Evolutionary conservation across 129 eudicot genomes (phyloP), one percentile per base, ranked within the genome.

Genomic region (Lonicera japonica): DNA sequence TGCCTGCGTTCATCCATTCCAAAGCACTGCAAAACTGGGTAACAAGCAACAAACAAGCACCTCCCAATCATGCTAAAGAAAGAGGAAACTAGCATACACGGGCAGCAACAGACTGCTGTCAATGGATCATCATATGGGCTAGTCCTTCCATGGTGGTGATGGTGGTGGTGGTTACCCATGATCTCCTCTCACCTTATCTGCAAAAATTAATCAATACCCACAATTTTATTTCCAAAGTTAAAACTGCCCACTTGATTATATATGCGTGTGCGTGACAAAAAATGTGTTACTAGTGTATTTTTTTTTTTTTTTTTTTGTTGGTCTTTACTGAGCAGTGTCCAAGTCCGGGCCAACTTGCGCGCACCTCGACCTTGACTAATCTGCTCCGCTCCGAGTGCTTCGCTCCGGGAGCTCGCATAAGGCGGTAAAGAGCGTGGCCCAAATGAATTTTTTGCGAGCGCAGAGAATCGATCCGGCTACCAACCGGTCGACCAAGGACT

Each of bases 1-100:
- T 70, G 85, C 9, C 75, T 65, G 6, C 66, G 76, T 1, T 67
- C 82, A 76, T 71, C 89, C 45, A 47, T 40, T 19, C 89, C 82
- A 51, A 86, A 82, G 65, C 95, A 86, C 66, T 68, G 84, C 79
- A 82, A 69, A 13, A 87, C 46, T 7, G 95, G 95, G 60, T 60
- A 80, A 70, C 82, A 85, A 56, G 82, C 78, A 21, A 77, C 79
- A 22, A 83, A 83, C 43, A 87, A 15, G 77, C 95, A 82, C 78
- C 79, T 86, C 72, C 86, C 77, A 29, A 77, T 52, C 70, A 66
- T 62, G 43, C 45, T 60, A 63, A 76, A 73, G 18, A 73, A 58
- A 34, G 82, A 82, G 14, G 86, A 45, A 38, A 85, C 58, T 50
- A 81, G 19, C 56, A 61, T 52, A 53, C 84, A 77, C 12, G 94